Percentiles rank a stretch among this genome's conserved stretches.
phyloP scores from a whole-genome alignment of 768 basidiomycete species.

The Leucocoprinus sp. region DNA sequence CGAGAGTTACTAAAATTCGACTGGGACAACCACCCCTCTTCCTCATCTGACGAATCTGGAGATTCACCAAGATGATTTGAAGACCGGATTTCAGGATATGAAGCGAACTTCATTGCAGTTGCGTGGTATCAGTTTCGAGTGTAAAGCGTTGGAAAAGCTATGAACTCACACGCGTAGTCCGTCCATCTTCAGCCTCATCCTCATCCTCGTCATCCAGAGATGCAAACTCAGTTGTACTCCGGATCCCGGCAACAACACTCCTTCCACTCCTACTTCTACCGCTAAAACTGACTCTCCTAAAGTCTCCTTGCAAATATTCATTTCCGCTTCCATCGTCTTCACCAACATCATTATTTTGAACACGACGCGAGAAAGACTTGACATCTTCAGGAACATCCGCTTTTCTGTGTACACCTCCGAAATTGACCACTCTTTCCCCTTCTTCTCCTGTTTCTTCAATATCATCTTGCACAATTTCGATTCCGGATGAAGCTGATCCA shows the following conservation, averaged over 20 bases:
- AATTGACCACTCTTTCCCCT: not conserved
- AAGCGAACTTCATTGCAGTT: conserved; percentile 51
- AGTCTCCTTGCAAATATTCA: conserved; percentile 11
- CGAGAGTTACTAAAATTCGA: conserved; percentile 55
- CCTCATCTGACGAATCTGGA: conserved; percentile 27
- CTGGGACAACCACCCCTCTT: conserved; percentile 76
- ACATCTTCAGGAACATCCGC: conserved; percentile 10
- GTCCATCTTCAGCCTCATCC: conserved; percentile 35
- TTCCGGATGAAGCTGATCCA: not conserved
- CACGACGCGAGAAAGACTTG: not conserved
- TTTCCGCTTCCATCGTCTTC: conserved; percentile 1
- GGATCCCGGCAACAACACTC: conserved; percentile 18
- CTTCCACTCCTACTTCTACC: not conserved
- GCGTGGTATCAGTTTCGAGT: conserved; percentile 2
- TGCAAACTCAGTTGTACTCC: conserved; percentile 15
- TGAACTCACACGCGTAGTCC: conserved; percentile 35
- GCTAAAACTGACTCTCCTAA: conserved; percentile 14
- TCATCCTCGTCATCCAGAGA: conserved; percentile 26
- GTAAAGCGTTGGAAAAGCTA: conserved; percentile 8
- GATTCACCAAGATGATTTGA: conserved; percentile 50
- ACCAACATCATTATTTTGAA: not conserved
- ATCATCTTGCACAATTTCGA: conserved; percentile 9
- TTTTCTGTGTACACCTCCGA: not conserved
- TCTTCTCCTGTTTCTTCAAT: conserved; percentile 1
- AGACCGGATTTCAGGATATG: conserved; percentile 68